A percentile compares a stretch with the other conserved stretches of the same genome.
Conservation (phyloP, 805 yeast genomes). For the Schizosaccharomyces japonicus region DNA sequence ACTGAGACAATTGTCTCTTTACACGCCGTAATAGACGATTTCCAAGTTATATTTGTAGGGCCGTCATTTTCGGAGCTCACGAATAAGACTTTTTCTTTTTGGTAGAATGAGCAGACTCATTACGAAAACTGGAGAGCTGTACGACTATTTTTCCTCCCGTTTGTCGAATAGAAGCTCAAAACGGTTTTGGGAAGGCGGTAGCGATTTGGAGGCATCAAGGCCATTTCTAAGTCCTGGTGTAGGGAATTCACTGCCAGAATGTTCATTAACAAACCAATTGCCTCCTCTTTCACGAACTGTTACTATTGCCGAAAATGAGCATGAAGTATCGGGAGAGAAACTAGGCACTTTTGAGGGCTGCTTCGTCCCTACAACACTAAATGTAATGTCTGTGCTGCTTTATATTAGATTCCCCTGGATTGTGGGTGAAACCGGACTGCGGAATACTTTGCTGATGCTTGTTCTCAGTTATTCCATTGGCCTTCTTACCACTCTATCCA, state of each 20-base stretch:
- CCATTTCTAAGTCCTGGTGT: background rate
- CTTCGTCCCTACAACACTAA: slow-evolving; percentile 76
- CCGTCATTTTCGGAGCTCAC: no score
- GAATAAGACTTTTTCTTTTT: no score
- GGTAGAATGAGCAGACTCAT: background rate
- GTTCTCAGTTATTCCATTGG: slow-evolving; percentile 57
- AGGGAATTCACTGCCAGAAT: background rate
- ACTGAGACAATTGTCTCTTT: no score
- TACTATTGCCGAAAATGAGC: slow-evolving; percentile 1
- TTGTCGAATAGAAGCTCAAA: background rate
- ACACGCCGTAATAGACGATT: no score
- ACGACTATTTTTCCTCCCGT: background rate
- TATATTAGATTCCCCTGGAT: slow-evolving; percentile 87
- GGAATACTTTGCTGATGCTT: slow-evolving; percentile 35
- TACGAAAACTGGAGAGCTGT: background rate
- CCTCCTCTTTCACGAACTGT: slow-evolving; percentile 2
- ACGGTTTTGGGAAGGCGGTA: background rate
- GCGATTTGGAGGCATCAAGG: background rate
- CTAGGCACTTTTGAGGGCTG: slow-evolving; percentile 73
- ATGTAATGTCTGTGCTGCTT: slow-evolving; percentile 83
- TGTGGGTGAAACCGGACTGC: slow-evolving; percentile 76
- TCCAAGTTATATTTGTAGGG: no score
- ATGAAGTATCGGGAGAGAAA: slow-evolving; percentile 19
- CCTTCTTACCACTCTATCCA: slow-evolving; percentile 62
- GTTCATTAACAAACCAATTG: background rate